Evolutionary conservation across 2,329 filamentous ascomycete species (phyloP).

Genomic region (Fusarium nisikadoi): DNA sequence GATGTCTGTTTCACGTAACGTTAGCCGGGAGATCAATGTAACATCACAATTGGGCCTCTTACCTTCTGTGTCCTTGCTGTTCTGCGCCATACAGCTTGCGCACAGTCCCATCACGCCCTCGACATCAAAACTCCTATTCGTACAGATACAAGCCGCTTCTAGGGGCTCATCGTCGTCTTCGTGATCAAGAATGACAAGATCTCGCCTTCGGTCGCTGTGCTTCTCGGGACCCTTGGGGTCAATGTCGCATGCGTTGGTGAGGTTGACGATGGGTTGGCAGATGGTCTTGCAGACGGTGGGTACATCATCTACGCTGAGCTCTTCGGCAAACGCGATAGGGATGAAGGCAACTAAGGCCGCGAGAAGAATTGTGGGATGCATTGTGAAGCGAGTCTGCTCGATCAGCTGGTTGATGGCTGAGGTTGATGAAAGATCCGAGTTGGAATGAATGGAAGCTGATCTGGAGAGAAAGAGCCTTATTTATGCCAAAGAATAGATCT

Average conservation of each 20-base stretch:
- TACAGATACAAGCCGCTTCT: neutral
- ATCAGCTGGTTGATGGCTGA: neutral
- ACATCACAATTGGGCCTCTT: fast-evolving
- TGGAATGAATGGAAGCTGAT: neutral
- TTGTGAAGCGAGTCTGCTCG: neutral
- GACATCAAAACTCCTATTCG: neutral
- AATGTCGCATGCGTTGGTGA: constrained; percentile 8
- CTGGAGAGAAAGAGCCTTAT: neutral
- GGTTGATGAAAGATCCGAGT: neutral
- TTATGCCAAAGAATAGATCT: neutral
- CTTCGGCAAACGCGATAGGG: fast-evolving
- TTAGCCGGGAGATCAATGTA: fast-evolving
- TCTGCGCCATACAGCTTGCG: constrained; percentile 1
- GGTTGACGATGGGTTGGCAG: constrained; percentile 7
- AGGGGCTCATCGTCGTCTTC: neutral
- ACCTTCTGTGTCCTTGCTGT: constrained; percentile 1
- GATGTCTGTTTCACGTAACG: fast-evolving
- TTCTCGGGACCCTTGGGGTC: neutral
- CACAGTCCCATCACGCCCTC: neutral
- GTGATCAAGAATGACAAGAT: neutral
- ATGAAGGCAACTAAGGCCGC: fast-evolving
- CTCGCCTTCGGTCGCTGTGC: neutral
- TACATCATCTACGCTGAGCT: neutral
- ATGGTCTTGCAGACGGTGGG: neutral
- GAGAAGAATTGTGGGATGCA: neutral